Base-by-base conservation (phyloP, 2,329 filamentous ascomycete species). In the Epichloe typhina region DNA sequence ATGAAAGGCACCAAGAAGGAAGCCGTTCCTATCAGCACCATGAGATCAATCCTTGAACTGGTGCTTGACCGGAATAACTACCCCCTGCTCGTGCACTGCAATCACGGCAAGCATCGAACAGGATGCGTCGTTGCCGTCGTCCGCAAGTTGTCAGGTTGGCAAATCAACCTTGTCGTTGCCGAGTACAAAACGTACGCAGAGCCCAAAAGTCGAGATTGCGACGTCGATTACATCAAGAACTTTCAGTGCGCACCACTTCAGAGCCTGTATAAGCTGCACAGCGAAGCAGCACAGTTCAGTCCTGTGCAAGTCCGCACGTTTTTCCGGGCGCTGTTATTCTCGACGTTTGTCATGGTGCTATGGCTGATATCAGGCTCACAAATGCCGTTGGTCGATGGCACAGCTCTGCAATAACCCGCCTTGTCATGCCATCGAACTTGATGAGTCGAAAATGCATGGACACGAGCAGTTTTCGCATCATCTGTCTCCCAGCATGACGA, bases 31-130 rank as follows among this genome's bases (percentile, higher is more conserved):
- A 63, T 79, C 7, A 66, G 72, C 43, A 80, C 82, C 26, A 88
- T 95, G 75, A 75, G 77, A 54, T 71, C 78, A 7, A 88, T 91
- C 44, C 73, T 95, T 23, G 72, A 77, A 12, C 70, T 91, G 41
- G 76, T 91, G 40, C 73, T 91, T 49, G 79, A 94, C 61, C 76
- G 76, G 46, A 68, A 73, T 36, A 88, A 94, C 55, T 82, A 93
- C 57, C 90, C 90, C 0, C 67, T 96, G 11, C 74, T 95, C 39
- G 77, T 96, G 45, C 90, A 96, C 66, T 96, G 90, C 75, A 96
- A 95, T 63, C 90, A 95, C 58, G 90, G 90, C 63, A 93, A 87
- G 76, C 90, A 96, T 63, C 84, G 90, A 52, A 95, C 90, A 17
- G 90, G 90, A 21, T 95, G 89, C 62, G 84, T 93, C n/a, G 77